A percentile compares a stretch with the other conserved stretches of the same genome.
phyloP scores from a whole-genome alignment of 352 stramenopile genomes.

The Pythium dissimile region DNA sequence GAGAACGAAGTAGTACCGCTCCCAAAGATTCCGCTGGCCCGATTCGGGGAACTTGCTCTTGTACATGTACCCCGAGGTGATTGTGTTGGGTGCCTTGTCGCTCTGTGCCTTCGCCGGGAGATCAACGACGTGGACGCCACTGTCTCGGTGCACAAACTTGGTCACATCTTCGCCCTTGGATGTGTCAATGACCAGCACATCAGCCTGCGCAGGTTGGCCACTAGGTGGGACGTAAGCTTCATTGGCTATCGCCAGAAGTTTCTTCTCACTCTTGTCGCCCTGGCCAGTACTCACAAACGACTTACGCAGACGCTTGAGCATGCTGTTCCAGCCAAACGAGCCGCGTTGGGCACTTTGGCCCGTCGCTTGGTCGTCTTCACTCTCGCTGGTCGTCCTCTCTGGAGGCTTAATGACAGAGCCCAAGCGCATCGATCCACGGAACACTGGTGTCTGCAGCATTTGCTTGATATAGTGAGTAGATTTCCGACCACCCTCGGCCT shows the following conservation, averaged over 20 bases:
- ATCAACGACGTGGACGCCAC: conserved; percentile 61
- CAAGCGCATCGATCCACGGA: conserved; percentile 73
- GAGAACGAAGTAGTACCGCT: conserved; percentile 85
- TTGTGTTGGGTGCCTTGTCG: conserved; percentile 43
- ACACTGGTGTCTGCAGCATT: conserved; percentile 79
- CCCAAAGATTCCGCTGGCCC: conserved; percentile 76
- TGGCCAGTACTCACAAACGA: conserved; percentile 61
- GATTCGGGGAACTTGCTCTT: conserved; percentile 85
- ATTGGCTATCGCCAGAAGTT: conserved; percentile 67
- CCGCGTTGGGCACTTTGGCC: conserved; percentile 25
- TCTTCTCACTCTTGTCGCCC: conserved; percentile 61
- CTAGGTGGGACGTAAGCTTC: conserved; percentile 53
- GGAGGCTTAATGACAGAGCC: conserved; percentile 68
- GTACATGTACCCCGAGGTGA: conserved; percentile 88
- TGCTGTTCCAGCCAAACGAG: conserved; percentile 76
- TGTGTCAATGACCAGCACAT: conserved; percentile 77
- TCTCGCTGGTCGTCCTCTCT: conserved; percentile 44
- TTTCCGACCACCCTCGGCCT: conserved; percentile 44
- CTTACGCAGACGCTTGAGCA: conserved; percentile 79
- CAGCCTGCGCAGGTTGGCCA: conserved; percentile 45
- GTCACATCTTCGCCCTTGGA: conserved; percentile 82
- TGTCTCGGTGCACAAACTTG: conserved; percentile 72
- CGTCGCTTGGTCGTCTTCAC: conserved; percentile 19
- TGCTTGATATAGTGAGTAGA: conserved; percentile 83
- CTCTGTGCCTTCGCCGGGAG: conserved; percentile 31